Evolutionary conservation across 2,329 filamentous ascomycete species (phyloP), one percentile per base, ranked within the genome.

Genomic region (Talaromyces sp.): DNA sequence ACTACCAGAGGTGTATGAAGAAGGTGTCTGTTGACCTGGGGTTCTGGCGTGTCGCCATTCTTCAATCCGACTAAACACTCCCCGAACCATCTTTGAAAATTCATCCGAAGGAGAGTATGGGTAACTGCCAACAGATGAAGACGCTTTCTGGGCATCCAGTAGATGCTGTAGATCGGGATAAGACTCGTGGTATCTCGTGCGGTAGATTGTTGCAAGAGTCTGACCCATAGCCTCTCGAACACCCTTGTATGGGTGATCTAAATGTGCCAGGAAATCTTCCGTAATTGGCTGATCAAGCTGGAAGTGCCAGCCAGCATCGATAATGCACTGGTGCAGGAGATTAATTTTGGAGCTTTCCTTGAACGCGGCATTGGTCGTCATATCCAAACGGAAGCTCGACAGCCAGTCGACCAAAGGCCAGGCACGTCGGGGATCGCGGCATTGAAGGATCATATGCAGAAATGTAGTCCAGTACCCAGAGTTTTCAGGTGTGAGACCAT

Each of bases 341-440:
- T 94, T 88, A 14, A 99, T 90, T 77, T 97, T 97, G 24, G 93
- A 95, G 50, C 93, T 96, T 71, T 99, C 95, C 71, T 99, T 99
- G 82, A 99, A 99, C 0, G 94, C 94, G 3, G 95, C 94, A 68
- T 97, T 97, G 0, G 93, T 97, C 5, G 85, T 80, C 87, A 97
- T 93, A 69, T 99, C 94, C 9, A 99, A 80, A 27, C 91, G 84
- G 82, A 97, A 97, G 49, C 86, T 85, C 42, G 88, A 84, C 17
- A 99, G 80, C 72, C 86, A 88, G 58, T 94, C 88, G 32, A 96
- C 84, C 57, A 99, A 82, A 60, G 96, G 93, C 79, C 89, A 91
- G 3, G 86, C 86, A 57, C 93, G 86, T 40, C 95, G 85, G 11
- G 94, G 93, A 72, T 99, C 94, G 66, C 94, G 93, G 10, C 88